Percentiles rank a stretch among this genome's conserved stretches.
Evolutionary conservation across 192 early-diverging fungal species (phyloP).

Genomic region (Coemansia sp.): DNA sequence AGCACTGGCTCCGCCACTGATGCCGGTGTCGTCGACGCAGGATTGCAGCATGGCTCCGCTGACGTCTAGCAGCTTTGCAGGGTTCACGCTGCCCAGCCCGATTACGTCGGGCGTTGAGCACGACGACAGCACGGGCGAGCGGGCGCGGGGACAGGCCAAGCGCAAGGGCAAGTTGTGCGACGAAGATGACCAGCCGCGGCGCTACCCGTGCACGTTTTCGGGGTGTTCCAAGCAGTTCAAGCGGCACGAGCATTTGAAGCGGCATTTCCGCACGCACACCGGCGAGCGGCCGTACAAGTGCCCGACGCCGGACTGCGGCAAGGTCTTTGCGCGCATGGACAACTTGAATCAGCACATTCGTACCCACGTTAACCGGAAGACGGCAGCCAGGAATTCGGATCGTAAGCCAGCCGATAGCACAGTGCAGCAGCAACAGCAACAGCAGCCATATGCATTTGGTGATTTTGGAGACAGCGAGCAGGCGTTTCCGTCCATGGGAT

Average conservation of each 20-base stretch:
- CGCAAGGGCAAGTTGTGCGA: conserved; percentile 3
- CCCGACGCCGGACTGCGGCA: conserved; percentile 61
- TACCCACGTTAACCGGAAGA: conserved; percentile 54
- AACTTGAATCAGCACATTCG: conserved; percentile 65
- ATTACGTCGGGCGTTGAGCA: background rate
- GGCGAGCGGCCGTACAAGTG: conserved; percentile 77
- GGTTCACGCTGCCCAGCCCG: background rate
- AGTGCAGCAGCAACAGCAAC: background rate
- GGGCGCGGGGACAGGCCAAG: background rate
- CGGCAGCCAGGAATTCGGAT: conserved; percentile 11
- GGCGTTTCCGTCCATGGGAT: background rate
- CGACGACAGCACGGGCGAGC: background rate
- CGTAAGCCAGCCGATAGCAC: background rate
- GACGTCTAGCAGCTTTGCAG: background rate
- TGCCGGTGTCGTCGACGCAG: background rate
- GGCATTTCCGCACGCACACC: conserved; percentile 73
- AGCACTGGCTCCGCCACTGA: background rate
- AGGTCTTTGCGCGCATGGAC: conserved; percentile 75
- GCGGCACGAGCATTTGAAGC: conserved; percentile 73
- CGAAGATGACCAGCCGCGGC: conserved; percentile 18
- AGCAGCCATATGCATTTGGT: background rate
- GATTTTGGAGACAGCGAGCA: background rate
- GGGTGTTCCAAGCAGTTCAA: conserved; percentile 68
- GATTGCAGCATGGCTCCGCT: background rate
- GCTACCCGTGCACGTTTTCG: conserved; percentile 39